Percentiles rank a stretch among this genome's conserved stretches.
Evolutionary conservation across 192 early-diverging fungal genomes (phyloP).

Genomic region (Coemansia sp.): DNA sequence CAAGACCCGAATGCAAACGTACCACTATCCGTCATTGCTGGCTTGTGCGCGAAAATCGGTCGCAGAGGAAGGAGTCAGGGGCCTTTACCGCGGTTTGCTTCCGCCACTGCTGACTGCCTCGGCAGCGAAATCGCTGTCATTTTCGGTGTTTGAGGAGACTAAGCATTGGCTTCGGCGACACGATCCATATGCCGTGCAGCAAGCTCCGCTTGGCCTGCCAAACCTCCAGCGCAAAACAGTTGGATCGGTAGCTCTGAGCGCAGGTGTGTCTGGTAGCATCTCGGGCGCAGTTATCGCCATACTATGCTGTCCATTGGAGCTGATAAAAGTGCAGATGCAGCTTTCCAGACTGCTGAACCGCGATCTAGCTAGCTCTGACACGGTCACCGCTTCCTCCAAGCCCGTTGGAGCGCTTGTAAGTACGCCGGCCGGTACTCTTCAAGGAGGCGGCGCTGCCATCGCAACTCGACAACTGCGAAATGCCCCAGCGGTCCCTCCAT

Average conservation of each 20-base stretch:
- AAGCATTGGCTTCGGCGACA: conserved; percentile 57
- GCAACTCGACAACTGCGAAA: conserved; percentile 2
- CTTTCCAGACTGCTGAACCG: conserved; percentile 59
- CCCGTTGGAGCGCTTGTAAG: conserved; percentile 7
- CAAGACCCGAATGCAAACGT: conserved; percentile 96
- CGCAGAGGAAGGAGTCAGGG: conserved; percentile 74
- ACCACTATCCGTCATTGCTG: conserved; percentile 74
- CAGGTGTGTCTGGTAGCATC: conserved; percentile 56
- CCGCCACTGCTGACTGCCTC: conserved; percentile 84
- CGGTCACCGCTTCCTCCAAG: conserved; percentile 7
- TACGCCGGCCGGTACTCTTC: neutral
- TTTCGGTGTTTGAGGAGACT: conserved; percentile 79
- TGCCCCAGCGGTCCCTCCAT: conserved; percentile 15
- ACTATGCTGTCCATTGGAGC: conserved; percentile 72
- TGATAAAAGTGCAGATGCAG: conserved; percentile 77
- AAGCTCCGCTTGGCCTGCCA: conserved; percentile 11
- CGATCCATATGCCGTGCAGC: conserved; percentile 5
- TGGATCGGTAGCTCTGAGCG: conserved; percentile 51
- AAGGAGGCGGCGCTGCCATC: conserved; percentile 1
- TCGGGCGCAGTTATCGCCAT: conserved; percentile 67
- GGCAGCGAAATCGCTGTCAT: conserved; percentile 85
- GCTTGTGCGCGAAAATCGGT: conserved; percentile 77
- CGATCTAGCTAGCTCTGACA: neutral
- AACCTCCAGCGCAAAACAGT: conserved; percentile 46
- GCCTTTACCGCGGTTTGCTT: conserved; percentile 83